Evolutionary conservation across 1,139 yeast species (phyloP), one percentile per base, ranked within the genome.

Genomic region (Kodamaea plutei): DNA sequence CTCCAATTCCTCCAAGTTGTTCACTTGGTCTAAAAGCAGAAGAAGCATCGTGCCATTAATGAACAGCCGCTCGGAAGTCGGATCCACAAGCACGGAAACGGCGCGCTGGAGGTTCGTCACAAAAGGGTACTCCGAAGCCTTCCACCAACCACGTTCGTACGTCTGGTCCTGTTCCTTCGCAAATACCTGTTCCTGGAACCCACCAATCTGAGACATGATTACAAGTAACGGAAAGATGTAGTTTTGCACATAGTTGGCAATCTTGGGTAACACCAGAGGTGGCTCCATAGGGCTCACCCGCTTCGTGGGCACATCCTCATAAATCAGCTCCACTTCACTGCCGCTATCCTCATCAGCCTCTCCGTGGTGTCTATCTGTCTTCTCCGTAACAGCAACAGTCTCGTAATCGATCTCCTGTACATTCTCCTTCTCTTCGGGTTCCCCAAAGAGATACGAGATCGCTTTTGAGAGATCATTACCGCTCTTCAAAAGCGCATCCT

Each of bases 401-500:
- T 26, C 33, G 18, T 26, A 15, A 4, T 11, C 20, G 6, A 16
- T 26, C n/a, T 15, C 14, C 4, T 16, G 15, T 11, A 15, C 11
- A 13, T 25, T 26, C 17, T 30, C 26, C 15, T 20, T 30, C 10
- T 20, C 24, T 9, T 20, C 25, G 2, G 11, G 14, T 11, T 63
- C 75, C 22, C 66, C 72, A 41, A 78, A 72, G 17, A 79, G 61
- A 44, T 53, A 69, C 17, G 69, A 71, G 29, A 77, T 64, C 5
- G 85, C 85, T 25, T 59, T 58, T 27, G 68, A 69, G n/a, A 76
- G 60, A 42, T 78, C 69, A 39, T 72, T 64, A 32, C 65, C 58
- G 13, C 74, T 47, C 17, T 50, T 50, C 34, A 52, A 35, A 28
- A 73, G 55, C 0, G 79, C 79, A 15, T 50, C 54, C 6, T 39